Evolutionary conservation across 2,329 filamentous ascomycete species (phyloP), one percentile per base, ranked within the genome.

Genomic region (Sclerotinia borealis): DNA sequence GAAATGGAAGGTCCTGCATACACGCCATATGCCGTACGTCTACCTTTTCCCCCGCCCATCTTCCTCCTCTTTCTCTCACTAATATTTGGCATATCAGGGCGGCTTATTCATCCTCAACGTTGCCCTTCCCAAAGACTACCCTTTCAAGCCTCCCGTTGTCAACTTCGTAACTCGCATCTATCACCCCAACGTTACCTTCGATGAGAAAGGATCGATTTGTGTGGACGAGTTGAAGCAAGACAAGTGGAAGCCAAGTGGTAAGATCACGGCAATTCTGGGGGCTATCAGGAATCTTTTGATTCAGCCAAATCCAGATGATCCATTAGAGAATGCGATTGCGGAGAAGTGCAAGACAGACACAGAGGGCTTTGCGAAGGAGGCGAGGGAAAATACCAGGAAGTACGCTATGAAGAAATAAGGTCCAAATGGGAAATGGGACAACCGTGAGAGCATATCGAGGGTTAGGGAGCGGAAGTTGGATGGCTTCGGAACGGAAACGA

Each of bases 161-260:
- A 83, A 79, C 72, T 91, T 90, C 80, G 81, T 81, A 65, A 91
- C 88, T 54, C 89, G 89, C 71, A 88, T 91, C 76, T 91, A 89
- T 78, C 88, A 91, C 75, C 88, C 88, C 1, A 91, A 91, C 71
- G 84, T 91, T 63, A 86, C 83, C 71, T 90, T 89, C 76, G 87
- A 90, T 69, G 86, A 89, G 71, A 87, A 88, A 69, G 88, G 88
- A 43, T 84, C 82, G 67, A 91, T 91, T 86, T 91, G 88, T 72
- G 78, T 91, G 61, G 88, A 87, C 29, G 86, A 91, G 78, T 79
- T 91, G 62, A 84, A 87, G 63, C 77, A 84, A 2, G 87, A 90
- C 59, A 83, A 87, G 70, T 91, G 88, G 88, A 91, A 91, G 77
- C 88, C 88, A 1, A 85, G 83, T 61, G 88, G 85, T 72, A 88